Evolutionary conservation across 169 alveolate genomes (phyloP).

Genomic region (Prorocentrum cordatum): DNA sequence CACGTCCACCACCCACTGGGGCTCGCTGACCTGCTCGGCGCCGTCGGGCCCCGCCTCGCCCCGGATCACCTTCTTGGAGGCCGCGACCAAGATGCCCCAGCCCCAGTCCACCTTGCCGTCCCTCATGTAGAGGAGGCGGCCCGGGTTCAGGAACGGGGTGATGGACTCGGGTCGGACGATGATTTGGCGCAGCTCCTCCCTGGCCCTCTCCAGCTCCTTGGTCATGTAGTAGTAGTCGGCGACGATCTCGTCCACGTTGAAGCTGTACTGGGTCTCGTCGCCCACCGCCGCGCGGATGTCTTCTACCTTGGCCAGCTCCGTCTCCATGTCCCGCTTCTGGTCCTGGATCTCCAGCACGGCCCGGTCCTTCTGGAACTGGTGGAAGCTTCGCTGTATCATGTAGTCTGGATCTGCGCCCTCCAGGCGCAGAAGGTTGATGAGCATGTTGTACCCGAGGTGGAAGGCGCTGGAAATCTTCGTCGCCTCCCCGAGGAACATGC

Average conservation of each 20-base stretch:
- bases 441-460: constrained; percentile 84
- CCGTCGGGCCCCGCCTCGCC: not conserved
- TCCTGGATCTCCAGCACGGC: constrained; percentile 22
- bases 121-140: constrained; percentile 23
- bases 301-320: constrained; percentile 16
- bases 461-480: constrained; percentile 69
- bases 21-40: not conserved
- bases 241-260: constrained; percentile 35
- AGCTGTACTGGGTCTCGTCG: not conserved
- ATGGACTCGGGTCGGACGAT: constrained; percentile 24
- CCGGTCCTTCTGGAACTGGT: constrained; percentile 90
- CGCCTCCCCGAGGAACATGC: constrained; percentile 78
- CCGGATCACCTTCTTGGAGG: not conserved
- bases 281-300: constrained; percentile 40
- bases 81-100: constrained; percentile 45
- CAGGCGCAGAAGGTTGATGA: constrained; percentile 90
- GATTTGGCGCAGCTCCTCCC: constrained; percentile 11
- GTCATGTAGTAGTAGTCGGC: constrained; percentile 56
- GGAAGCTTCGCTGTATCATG: constrained; percentile 91
- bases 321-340: constrained; percentile 21
- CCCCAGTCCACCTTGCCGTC: constrained; percentile 35
- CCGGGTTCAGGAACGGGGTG: constrained; percentile 61
- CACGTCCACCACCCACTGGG: constrained; percentile 4
- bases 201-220: not conserved
- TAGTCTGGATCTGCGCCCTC: constrained; percentile 88